Evolutionary conservation across 1,284 basidiomycete genomes (phyloP), one percentile per base, ranked within the genome.

Genomic region (Rugosomyces carneus): DNA sequence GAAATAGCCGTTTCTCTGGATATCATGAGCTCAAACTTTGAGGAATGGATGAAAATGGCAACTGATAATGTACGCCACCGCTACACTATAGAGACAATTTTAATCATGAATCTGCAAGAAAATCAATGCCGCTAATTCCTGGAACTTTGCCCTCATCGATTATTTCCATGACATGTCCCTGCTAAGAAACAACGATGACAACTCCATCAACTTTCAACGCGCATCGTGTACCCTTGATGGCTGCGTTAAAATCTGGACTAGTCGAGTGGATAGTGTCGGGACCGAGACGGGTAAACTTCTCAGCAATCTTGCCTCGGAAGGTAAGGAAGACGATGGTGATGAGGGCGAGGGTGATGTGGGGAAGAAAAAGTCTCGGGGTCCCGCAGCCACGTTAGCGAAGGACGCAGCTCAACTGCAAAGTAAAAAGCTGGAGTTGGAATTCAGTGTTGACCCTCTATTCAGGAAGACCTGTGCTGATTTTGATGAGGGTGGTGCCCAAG

Each of bases 31-130:
- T 86, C 81, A 31, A 94, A 93, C 58, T 94, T 87, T 61, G 95
- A 99, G 63, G 93, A 99, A 63, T 99, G 96, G 95, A 99, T 99
- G 95, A 99, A 98, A 73, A 88, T 99, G 82, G 94, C 94, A 1
- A 98, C 95, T 5, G 96, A 98, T 64, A 98, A 98, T 66, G 94
- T 96, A 60, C 57, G 85, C 72, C 19, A 37, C 13, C 23, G 27
- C 42, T 45, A 16, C 40, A 48, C 36, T 35, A 26, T 23, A 21
- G 8, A 8, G 29, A n/a, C 21, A 23, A 9, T 42, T 43, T 37
- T 45, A 32, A 32, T 45, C 47, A 37, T 32, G 20, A 40, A 39
- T 36, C 29, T 20, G 10, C 60, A 97, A 29, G 94, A 99, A 99
- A 95, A 98, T 99, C 71, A 99, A 95, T 53, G 86, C 92, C 1